Evolutionary conservation across 306 rosid genomes (phyloP).

Genomic region (Medicago ruthenica): DNA sequence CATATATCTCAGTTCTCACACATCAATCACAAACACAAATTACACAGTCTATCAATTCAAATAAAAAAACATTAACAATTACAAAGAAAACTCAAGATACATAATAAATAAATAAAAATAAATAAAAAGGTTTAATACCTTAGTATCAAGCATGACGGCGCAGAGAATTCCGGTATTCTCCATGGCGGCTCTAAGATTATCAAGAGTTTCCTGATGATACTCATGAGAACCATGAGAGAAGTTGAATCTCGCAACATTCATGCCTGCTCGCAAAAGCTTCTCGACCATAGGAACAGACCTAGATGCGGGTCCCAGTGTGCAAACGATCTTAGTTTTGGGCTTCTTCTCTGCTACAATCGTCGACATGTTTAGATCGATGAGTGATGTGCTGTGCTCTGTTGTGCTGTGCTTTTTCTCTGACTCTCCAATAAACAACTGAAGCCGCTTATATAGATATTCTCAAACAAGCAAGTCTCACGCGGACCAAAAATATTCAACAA

Average conservation of each 20-base stretch:
- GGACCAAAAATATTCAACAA: too few species aligned
- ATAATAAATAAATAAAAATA: not conserved
- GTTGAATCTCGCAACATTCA: constrained; percentile 99
- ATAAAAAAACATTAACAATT: not conserved
- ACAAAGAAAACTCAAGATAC: not conserved
- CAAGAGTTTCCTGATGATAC: constrained; percentile 93
- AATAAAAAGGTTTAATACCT: constrained; percentile 48
- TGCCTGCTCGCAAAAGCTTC: constrained; percentile 90
- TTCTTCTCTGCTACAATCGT: constrained; percentile 41
- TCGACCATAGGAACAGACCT: constrained; percentile 86
- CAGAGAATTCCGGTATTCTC: constrained; percentile 91
- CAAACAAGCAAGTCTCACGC: too few species aligned
- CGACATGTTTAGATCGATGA: not conserved
- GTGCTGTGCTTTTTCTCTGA: too few species aligned
- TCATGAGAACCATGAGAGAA: constrained; percentile 97
- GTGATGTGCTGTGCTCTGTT: too few species aligned
- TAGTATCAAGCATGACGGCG: constrained; percentile 98
- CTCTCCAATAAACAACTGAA: too few species aligned
- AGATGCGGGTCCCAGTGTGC: constrained; percentile 95
- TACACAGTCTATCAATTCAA: not conserved
- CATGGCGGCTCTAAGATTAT: constrained; percentile 82
- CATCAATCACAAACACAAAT: not conserved
- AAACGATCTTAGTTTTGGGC: constrained; percentile 95
- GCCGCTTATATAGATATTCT: too few species aligned
- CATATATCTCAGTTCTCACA: not conserved